Conservation (phyloP, 305 asterid species). For the Fraxinus sp. region DNA sequence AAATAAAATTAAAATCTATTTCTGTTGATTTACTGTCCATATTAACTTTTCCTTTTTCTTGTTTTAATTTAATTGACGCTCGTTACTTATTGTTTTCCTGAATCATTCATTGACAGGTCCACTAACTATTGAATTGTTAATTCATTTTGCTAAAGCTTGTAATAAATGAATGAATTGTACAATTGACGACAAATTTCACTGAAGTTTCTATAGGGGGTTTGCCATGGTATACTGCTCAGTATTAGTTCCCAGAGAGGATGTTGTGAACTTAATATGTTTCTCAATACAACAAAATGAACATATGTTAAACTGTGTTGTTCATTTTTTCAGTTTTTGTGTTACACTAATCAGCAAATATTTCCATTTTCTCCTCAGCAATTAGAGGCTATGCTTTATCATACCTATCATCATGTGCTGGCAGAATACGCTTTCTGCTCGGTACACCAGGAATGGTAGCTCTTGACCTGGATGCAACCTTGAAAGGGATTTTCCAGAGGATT, state of each 20-base stretch:
- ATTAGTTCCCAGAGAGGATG: background rate
- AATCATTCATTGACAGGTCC: conserved; percentile 17
- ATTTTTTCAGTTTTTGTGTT: background rate
- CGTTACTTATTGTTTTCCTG: conserved; percentile 13
- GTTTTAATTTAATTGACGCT: background rate
- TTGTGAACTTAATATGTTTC: background rate
- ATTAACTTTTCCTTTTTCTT: background rate
- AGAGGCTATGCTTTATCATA: conserved; percentile 96
- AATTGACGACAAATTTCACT: background rate
- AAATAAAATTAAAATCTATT: background rate
- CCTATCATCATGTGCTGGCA: conserved; percentile 94
- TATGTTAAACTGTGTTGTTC: conserved; percentile 15
- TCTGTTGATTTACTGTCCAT: conserved; percentile 21
- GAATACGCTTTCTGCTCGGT: conserved; percentile 94
- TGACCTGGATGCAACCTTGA: conserved; percentile 83
- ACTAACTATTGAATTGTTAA: conserved; percentile 8
- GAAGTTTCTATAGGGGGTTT: background rate
- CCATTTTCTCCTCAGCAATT: conserved; percentile 57
- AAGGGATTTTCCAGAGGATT: conserved; percentile 85
- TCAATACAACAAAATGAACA: conserved; percentile 4
- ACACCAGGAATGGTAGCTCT: conserved; percentile 99
- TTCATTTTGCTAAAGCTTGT: conserved; percentile 11
- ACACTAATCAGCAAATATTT: too few species aligned
- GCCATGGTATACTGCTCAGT: background rate
- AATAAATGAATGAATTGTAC: conserved; percentile 10